Conservation (phyloP, 2,329 filamentous ascomycete species). For the Cytospora mali region DNA sequence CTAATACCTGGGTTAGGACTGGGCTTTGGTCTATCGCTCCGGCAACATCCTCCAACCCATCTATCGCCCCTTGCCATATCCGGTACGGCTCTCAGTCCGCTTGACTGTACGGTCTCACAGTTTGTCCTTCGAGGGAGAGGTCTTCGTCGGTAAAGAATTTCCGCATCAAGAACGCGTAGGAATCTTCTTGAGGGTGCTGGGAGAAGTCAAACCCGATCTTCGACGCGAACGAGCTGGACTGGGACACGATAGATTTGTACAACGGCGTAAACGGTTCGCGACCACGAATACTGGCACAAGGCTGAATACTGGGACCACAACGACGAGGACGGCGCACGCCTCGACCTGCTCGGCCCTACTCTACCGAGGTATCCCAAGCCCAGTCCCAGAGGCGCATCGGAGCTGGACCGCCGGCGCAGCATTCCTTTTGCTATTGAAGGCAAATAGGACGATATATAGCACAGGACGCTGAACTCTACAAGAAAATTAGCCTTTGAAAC, state of each 20-base stretch:
- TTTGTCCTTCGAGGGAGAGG: neutral
- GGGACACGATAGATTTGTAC: neutral
- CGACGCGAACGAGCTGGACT: neutral
- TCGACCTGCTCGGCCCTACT: neutral
- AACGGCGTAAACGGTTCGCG: neutral
- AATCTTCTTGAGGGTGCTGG: neutral
- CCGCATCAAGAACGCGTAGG: neutral
- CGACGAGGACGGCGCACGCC: neutral
- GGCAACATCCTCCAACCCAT: neutral
- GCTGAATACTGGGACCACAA: neutral
- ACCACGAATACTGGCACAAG: neutral
- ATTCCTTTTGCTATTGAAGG: neutral
- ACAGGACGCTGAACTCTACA: constrained; percentile 18
- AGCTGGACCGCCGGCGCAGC: neutral
- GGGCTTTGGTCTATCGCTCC: neutral
- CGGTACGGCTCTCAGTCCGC: constrained; percentile 1
- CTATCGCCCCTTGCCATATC: constrained; percentile 2
- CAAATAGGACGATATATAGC: neutral
- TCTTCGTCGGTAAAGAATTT: neutral
- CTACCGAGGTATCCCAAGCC: too few species aligned
- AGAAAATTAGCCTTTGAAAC: constrained; percentile 5
- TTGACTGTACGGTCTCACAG: neutral
- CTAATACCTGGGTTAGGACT: too few species aligned
- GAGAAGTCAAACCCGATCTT: too few species aligned
- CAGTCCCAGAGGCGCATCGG: neutral